These are phyloP conservation scores for Chaetomiaceae sp. DNA, from an alignment of 2,329 filamentous ascomycete species.

Conservation along the genomic window DNA sequence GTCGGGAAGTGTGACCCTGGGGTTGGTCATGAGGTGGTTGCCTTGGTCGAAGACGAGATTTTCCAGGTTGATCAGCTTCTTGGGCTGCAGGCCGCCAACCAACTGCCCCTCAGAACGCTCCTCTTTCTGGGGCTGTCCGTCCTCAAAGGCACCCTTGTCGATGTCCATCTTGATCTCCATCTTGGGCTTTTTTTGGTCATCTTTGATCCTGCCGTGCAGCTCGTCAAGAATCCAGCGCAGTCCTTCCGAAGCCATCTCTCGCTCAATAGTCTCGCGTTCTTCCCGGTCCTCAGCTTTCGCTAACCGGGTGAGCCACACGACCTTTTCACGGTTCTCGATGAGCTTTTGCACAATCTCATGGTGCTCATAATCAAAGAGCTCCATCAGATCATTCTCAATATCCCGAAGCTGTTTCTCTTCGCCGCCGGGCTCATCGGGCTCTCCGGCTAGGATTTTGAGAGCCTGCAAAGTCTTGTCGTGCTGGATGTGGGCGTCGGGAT, in stretches of 20 bases:
- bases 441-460: conserved; percentile 74
- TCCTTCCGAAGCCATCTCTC: conserved; percentile 87
- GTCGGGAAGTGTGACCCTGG: conserved; percentile 87
- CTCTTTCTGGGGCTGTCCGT: conserved; percentile 44
- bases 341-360: conserved; percentile 88
- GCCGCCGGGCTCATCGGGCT: conserved; percentile 64
- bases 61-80: conserved; percentile 85
- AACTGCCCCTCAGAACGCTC: conserved; percentile 64
- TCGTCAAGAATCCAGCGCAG: conserved; percentile 84
- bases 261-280: conserved; percentile 72
- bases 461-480: conserved; percentile 88
- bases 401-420: conserved; percentile 84
- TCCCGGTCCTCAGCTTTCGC: conserved; percentile 76
- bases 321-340: conserved; percentile 86
- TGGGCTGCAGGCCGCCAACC: conserved; percentile 79
- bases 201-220: conserved; percentile 66
- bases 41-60: conserved; percentile 97
- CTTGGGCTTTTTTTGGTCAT: conserved; percentile 57
- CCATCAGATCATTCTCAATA: conserved; percentile 97
- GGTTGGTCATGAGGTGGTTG: conserved; percentile 99
- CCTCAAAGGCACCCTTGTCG: conserved; percentile 62
- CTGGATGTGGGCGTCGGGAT: conserved; percentile 86
- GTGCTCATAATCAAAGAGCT: conserved; percentile 95
- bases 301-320: conserved; percentile 91
- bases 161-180: conserved; percentile 96